Evolutionary conservation across 768 basidiomycete genomes (phyloP).

Genomic region (Leccinum broughii): DNA sequence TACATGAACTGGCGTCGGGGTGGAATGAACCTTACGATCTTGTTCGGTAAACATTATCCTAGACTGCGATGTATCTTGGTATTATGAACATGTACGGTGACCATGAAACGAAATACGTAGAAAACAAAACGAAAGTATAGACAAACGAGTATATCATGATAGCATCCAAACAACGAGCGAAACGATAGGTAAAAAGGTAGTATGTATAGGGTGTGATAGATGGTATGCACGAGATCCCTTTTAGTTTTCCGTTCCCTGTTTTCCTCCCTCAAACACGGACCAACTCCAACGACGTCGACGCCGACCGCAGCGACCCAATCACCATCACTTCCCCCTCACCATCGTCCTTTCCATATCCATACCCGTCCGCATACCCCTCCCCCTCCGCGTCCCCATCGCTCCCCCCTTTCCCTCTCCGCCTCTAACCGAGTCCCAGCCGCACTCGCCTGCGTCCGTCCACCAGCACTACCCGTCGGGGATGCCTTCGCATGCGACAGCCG

Average conservation of each 20-base stretch:
- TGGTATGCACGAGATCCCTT: neutral
- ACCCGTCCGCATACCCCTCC: neutral
- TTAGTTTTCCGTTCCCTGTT: neutral
- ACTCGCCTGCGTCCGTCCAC: neutral
- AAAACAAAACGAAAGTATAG: neutral
- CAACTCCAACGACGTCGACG: neutral
- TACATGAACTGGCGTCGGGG: too few species aligned
- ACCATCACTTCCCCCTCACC: conserved; percentile 21
- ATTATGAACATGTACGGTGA: neutral
- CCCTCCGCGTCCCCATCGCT: neutral
- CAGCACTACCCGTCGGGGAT: neutral
- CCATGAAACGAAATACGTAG: neutral
- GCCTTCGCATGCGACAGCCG: conserved; percentile 22
- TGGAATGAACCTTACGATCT: too few species aligned
- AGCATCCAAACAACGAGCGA: neutral
- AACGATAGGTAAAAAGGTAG: neutral
- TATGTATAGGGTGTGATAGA: neutral
- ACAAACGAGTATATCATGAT: neutral
- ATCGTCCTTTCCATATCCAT: neutral
- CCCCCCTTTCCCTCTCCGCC: neutral
- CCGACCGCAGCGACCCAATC: conserved; percentile 14
- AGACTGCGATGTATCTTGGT: neutral
- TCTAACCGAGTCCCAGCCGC: neutral
- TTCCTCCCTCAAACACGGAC: conserved; percentile 6
- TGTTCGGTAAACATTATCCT: too few species aligned